Evolutionary conservation across 257 asterid species (phyloP), one percentile per base, ranked within the genome.

Genomic region (Eustoma russellianum): DNA sequence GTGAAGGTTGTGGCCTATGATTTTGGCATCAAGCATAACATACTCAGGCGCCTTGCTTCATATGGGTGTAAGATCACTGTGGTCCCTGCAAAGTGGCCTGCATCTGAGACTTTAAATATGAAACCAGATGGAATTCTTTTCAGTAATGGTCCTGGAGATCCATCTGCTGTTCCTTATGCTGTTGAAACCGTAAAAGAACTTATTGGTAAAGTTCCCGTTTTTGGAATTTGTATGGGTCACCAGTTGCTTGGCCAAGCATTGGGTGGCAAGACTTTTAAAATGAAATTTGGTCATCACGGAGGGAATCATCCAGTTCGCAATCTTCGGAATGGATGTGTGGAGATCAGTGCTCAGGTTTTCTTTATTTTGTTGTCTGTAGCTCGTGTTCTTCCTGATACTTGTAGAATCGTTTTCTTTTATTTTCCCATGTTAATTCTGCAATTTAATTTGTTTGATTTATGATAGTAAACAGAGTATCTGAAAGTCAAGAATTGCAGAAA

Each of bases 161-260:
- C 98, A 55, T 91, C 95, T 2, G 98, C 96, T 28, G 98, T 87
- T 69, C 98, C 96, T 71, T 91, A 87, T 71, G 96, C 96, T 61
- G 94, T 91, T 38, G 77, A 87, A 66, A 77, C 88, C 0, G 98
- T 87, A 48, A 87, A 77, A 75, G 90, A 82, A 59, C 48, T 91
- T 54, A 71, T 84, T 50, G 96, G 95, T 65, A 91, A 84, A 66
- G 70, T 79, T 61, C 90, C 96, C 12, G 79, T 87, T 61, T 91
- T 91, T 70, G 97, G 98, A 41, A 87, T 91, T 67, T 91, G 98
- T 72, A 91, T 91, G 98, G 98, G 97, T 19, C 98, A 91, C 63
- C 98, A 87, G 70, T 74, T 91, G 73, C 86, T 91, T 70, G 98
- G 96, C 46, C 98, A 91, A 80, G 98, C 96, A 53, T 71, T 91